Percentiles rank a stretch among this genome's conserved stretches.
phyloP scores from a whole-genome alignment of 805 yeast species.

The Candida palmyrensis region DNA sequence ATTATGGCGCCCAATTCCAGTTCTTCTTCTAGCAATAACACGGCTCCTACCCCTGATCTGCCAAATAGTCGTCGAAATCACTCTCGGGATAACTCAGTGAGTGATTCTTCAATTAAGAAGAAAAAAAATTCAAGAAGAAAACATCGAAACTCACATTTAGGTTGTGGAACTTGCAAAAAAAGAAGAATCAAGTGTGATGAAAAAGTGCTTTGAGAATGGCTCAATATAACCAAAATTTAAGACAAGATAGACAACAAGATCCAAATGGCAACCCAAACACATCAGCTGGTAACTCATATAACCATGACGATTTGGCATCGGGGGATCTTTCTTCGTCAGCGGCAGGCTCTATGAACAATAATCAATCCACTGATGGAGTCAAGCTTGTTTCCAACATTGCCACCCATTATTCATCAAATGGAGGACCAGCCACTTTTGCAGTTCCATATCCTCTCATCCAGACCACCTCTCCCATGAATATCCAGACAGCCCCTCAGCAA shows the following conservation, averaged over 20 bases:
- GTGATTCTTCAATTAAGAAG: conserved; percentile 8
- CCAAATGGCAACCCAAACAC: too few relatives aligned
- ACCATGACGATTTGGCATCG: too few relatives aligned
- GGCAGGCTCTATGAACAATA: too few relatives aligned
- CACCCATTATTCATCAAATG: conserved; percentile 1
- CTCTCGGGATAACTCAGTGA: conserved; percentile 1
- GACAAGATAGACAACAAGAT: conserved; percentile 20
- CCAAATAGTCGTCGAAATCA: too few relatives aligned
- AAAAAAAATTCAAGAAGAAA: conserved; percentile 48
- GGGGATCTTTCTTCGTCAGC: too few relatives aligned
- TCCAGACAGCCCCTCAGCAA: conserved; percentile 5
- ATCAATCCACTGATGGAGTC: conserved; percentile 5
- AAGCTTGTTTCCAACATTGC: conserved; percentile 3
- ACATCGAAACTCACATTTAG: conserved; percentile 66
- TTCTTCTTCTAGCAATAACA: not conserved
- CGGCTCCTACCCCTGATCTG: conserved; percentile 3
- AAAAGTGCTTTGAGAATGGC: conserved; percentile 45
- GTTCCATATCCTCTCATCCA: conserved; percentile 12
- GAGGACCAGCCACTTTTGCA: conserved; percentile 8
- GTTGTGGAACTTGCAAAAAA: conserved; percentile 62
- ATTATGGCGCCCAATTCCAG: conserved; percentile 3
- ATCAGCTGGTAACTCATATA: too few relatives aligned
- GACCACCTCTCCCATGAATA: conserved; percentile 6
- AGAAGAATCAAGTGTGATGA: conserved; percentile 50
- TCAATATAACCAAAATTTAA: conserved; percentile 36